Percentiles rank a stretch among this genome's conserved stretches.
phyloP scores from a whole-genome alignment of 805 yeast species.

The Kodamaea hsintzibuensis region DNA sequence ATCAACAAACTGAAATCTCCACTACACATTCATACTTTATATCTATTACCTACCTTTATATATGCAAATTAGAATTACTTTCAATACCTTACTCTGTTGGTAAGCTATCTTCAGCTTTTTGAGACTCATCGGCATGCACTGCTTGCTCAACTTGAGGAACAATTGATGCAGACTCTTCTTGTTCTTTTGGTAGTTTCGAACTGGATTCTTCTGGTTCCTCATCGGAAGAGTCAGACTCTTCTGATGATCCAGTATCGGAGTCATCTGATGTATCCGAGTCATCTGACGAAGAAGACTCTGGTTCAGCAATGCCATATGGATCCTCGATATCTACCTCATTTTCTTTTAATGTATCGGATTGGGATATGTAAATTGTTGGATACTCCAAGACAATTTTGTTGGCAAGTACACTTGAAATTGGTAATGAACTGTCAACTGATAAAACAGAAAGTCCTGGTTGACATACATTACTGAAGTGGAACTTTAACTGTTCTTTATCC shows the following conservation, averaged over 20 bases:
- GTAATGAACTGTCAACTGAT: slow-evolving; percentile 30
- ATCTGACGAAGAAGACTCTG: not conserved
- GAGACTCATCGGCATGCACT: not conserved
- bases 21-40: not conserved
- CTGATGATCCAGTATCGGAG: not conserved
- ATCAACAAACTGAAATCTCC: too few species aligned
- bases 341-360: not conserved
- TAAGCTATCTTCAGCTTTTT: not conserved
- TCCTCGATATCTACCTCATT: not conserved
- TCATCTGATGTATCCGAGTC: not conserved
- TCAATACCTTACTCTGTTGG: not conserved
- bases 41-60: not conserved
- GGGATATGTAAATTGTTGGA: slow-evolving; percentile 63
- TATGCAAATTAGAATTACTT: not conserved
- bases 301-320: not conserved
- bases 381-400: slow-evolving; percentile 70
- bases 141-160: not conserved
- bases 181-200: slow-evolving; percentile 2
- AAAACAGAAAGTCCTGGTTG: slow-evolving; percentile 32
- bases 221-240: slow-evolving; percentile 3
- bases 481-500: slow-evolving; percentile 27
- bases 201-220: slow-evolving; percentile 12
- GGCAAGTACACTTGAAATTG: slow-evolving; percentile 50
- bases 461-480: slow-evolving; percentile 37
- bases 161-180: not conserved